Base-by-base conservation (phyloP, 208 protist genomes). In the Phytomonas sp. region DNA sequence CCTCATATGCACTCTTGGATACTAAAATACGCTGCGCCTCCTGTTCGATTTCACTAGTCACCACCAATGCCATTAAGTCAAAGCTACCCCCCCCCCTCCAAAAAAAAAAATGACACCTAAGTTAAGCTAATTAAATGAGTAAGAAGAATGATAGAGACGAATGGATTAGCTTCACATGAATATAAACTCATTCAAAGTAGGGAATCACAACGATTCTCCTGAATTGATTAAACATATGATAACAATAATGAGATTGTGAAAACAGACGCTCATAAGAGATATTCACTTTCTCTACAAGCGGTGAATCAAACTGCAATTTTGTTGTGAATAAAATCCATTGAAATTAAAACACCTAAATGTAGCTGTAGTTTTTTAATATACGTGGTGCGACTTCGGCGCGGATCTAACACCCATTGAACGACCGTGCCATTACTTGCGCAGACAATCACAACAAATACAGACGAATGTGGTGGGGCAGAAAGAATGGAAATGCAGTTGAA, bases 361-460 rank as follows among this genome's bases (percentile, higher is more conserved):
- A 96, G 70, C 66, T 96, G 85, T 33, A 92, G 51, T 56, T 84
- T 87, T 53, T 92, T 91, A 23, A 83, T 90, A 70, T 92, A 94
- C 15, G 43, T 68, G 7, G 60, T 81, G 43, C 76, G 71, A 20
- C 40, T 72, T 32, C 80, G 82, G 6, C 77, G 75, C 17, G 87
- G 87, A 63, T 93, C 85, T 29, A 92, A 71, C 32, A 93, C 80
- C 88, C 91, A 94, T 63, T 91, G 78, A 36, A 96, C 70, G 17
- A 94, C 79, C 26, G 81, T 88, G 26, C 91, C 85, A 68, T 96
- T 88, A 59, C 61, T 91, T 26, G 88, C 81, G 70, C 88, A 96
- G n/a, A 85, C 86, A 0, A 76, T 73, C 62, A 96, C 32, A 26
- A 93, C 74, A 51, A 96, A 83, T 7, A 83, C 86, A 17, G 84